phyloP scores from a whole-genome alignment of 2,329 filamentous ascomycete species.

The Sordariomycetes sp. region DNA sequence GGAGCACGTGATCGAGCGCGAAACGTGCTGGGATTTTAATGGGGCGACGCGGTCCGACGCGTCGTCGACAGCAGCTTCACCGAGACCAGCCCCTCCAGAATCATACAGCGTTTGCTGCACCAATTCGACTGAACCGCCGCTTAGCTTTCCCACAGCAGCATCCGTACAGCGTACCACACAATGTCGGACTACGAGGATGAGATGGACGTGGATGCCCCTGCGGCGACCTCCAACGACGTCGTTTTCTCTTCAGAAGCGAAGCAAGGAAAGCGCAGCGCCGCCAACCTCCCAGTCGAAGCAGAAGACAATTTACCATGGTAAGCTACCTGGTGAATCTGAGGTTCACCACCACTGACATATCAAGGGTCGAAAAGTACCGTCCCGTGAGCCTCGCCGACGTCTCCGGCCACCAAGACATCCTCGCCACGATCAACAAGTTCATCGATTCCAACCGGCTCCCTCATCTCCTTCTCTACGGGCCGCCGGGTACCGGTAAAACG shows the following conservation, averaged over 20 bases:
- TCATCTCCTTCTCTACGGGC: slow-evolving; percentile 92
- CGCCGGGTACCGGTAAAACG: slow-evolving; percentile 94
- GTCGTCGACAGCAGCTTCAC: background rate
- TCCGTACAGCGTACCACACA: background rate
- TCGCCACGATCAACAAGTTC: slow-evolving; percentile 96
- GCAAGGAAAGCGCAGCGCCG: slow-evolving; percentile 87
- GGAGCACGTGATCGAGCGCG: background rate
- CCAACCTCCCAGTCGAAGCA: slow-evolving; percentile 87
- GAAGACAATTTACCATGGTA: slow-evolving; percentile 93
- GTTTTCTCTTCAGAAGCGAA: slow-evolving; percentile 66
- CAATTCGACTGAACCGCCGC: no score
- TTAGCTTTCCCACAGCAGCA: background rate
- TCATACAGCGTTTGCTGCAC: no score
- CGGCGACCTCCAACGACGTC: slow-evolving; percentile 36
- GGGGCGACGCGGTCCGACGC: slow-evolving; percentile 2
- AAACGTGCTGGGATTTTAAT: slow-evolving; percentile 7
- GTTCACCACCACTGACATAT: background rate
- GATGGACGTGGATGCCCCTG: slow-evolving; percentile 49
- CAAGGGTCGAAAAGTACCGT: slow-evolving; percentile 92
- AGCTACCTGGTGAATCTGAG: slow-evolving; percentile 7
- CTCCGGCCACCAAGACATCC: slow-evolving; percentile 92
- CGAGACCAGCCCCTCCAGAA: background rate
- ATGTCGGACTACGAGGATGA: slow-evolving; percentile 55
- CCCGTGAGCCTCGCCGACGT: slow-evolving; percentile 85
- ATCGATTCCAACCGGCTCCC: slow-evolving; percentile 89